These are phyloP conservation scores for Prunus mongolica DNA, from an alignment of 306 rosid species.

Conservation along the genomic window DNA sequence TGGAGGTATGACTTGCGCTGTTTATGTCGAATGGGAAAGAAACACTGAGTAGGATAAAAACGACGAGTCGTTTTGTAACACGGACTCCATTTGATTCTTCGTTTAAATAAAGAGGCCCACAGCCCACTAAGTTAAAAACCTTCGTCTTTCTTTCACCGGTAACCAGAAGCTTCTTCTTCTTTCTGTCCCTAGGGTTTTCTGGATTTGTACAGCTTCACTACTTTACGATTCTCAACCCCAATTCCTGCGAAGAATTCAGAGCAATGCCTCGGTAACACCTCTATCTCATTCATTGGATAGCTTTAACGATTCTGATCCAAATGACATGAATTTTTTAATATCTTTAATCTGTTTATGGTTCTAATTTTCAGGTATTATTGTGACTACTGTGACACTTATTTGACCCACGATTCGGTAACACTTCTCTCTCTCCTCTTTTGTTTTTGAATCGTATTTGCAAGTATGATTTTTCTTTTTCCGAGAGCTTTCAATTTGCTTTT, in stretches of 20 bases:
- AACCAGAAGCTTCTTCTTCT: not conserved
- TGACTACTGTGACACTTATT: constrained; percentile 83
- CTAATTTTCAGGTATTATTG: constrained; percentile 60
- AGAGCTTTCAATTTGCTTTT: not conserved
- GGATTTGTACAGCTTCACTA: not conserved
- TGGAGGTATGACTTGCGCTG: not conserved
- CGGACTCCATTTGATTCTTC: too few species aligned
- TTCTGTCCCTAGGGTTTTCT: constrained; percentile 9
- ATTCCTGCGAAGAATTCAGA: not conserved
- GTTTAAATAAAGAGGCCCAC: not conserved
- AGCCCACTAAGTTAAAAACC: not conserved
- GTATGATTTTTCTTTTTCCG: not conserved
- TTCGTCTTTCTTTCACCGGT: not conserved
- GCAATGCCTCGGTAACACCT: constrained; percentile 21
- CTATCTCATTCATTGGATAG: not conserved
- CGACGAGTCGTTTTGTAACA: not conserved
- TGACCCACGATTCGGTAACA: constrained; percentile 83
- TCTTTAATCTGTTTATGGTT: not conserved
- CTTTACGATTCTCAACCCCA: not conserved
- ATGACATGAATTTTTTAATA: not conserved
- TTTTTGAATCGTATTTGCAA: not conserved
- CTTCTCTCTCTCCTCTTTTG: not conserved
- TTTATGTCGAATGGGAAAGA: not conserved
- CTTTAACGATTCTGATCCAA: not conserved
- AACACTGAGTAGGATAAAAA: not conserved